Conservation (phyloP, 768 basidiomycete species). For the Fomitopsis serialis region DNA sequence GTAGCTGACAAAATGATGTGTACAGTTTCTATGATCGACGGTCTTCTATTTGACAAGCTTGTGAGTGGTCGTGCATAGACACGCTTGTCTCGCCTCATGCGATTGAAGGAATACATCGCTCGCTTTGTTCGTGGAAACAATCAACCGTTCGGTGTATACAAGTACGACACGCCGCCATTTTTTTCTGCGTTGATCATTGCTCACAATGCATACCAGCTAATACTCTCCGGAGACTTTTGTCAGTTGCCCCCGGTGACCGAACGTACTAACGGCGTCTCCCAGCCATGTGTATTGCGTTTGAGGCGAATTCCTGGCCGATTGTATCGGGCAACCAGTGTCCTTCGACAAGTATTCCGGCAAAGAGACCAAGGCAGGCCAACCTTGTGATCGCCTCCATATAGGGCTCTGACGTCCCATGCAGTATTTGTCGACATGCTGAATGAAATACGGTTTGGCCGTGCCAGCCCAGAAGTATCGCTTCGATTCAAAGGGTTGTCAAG, state of each 20-base stretch:
- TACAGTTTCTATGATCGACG: conserved; percentile 88
- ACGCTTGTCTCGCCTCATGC: conserved; percentile 4
- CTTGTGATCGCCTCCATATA: background rate
- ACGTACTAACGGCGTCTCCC: conserved; percentile 36
- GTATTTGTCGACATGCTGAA: conserved; percentile 83
- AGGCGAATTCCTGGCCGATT: conserved; percentile 68
- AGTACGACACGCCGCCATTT: conserved; percentile 28
- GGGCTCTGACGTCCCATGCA: background rate
- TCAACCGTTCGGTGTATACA: conserved; percentile 81
- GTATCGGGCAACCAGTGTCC: conserved; percentile 50
- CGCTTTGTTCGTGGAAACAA: conserved; percentile 45
- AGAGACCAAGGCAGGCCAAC: conserved; percentile 60
- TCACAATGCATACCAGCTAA: conserved; percentile 43
- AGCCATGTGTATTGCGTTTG: conserved; percentile 70
- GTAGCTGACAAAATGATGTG: conserved; percentile 16
- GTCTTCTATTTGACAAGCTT: conserved; percentile 74
- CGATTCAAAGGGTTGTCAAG: conserved; percentile 57
- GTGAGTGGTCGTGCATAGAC: conserved; percentile 29
- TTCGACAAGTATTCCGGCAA: conserved; percentile 83
- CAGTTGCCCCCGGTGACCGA: conserved; percentile 80
- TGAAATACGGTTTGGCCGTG: conserved; percentile 72
- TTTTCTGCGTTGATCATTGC: background rate
- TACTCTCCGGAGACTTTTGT: conserved; percentile 86
- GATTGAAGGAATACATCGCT: conserved; percentile 56
- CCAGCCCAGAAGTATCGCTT: conserved; percentile 37